Evolutionary conservation across 2,329 filamentous ascomycete genomes (phyloP).

Genomic region (Fusarium sp.): DNA sequence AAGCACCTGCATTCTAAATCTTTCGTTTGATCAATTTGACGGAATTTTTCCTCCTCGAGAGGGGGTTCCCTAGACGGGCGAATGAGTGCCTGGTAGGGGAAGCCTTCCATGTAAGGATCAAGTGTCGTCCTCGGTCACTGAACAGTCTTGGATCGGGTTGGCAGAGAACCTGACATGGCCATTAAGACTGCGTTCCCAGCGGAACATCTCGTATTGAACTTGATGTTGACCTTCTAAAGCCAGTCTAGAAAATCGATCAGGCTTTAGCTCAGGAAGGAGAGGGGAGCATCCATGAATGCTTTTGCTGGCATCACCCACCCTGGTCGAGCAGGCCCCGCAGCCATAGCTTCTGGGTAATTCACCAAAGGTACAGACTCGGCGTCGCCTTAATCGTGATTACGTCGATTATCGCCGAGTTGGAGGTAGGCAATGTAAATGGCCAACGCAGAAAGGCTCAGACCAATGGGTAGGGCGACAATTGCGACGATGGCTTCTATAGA

Average conservation of each 20-base stretch:
- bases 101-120: too few relatives aligned
- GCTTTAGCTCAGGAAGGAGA: not conserved
- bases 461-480: not conserved
- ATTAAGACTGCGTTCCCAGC: not conserved
- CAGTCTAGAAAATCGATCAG: not conserved
- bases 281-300: not conserved
- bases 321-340: not conserved
- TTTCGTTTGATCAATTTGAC: too few relatives aligned
- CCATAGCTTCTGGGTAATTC: not conserved
- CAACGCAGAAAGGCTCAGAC: not conserved
- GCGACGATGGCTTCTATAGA: not conserved
- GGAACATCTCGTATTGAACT: not conserved
- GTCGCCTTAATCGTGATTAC: not conserved
- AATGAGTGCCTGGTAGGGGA: too few relatives aligned
- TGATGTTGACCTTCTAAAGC: not conserved
- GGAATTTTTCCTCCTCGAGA: too few relatives aligned
- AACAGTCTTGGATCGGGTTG: too few relatives aligned
- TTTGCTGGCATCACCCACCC: not conserved
- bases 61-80: too few relatives aligned
- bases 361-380: not conserved
- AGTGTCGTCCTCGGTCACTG: too few relatives aligned
- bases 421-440: not conserved
- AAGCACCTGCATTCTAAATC: too few relatives aligned
- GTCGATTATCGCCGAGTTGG: not conserved
- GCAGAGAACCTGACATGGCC: not conserved